Percentiles rank a stretch among this genome's conserved stretches.
phyloP scores from a whole-genome alignment of 176 grass and related monocot genomes.

The Pharus latifolius region DNA sequence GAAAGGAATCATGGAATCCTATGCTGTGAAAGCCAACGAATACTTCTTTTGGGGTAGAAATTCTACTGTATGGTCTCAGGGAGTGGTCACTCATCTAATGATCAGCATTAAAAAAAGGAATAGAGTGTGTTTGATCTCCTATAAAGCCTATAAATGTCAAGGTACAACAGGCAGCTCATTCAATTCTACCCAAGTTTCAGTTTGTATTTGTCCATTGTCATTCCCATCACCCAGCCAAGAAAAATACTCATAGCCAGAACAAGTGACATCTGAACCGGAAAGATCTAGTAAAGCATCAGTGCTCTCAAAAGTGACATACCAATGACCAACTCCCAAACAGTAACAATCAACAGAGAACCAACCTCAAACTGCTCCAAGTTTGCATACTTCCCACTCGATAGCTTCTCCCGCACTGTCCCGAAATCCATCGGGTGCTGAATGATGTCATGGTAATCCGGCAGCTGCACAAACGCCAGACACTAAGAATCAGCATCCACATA shows the following conservation, averaged over 20 bases:
- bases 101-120: neutral
- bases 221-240: neutral
- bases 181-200: neutral
- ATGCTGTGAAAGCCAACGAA: neutral
- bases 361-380: slow-evolving; percentile 53
- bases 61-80: too few relatives aligned
- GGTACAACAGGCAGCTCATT: neutral
- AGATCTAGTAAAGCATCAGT: too few relatives aligned
- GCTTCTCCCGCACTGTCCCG: slow-evolving; percentile 31
- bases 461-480: neutral
- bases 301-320: neutral
- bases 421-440: slow-evolving; percentile 45
- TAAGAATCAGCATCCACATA: neutral
- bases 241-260: neutral
- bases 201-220: neutral
- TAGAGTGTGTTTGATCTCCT: neutral
- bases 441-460: slow-evolving; percentile 47
- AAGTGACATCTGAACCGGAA: neutral
- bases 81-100: too few relatives aligned
- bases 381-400: slow-evolving; percentile 12
- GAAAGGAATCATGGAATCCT: neutral
- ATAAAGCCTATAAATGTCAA: neutral
- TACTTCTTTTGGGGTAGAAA: too few relatives aligned
- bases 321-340: neutral
- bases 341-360: slow-evolving; percentile 2